A percentile compares a stretch with the other conserved stretches of the same genome.
Conservation (phyloP, 345 rosid genomes). For the Populus pruinosa region DNA sequence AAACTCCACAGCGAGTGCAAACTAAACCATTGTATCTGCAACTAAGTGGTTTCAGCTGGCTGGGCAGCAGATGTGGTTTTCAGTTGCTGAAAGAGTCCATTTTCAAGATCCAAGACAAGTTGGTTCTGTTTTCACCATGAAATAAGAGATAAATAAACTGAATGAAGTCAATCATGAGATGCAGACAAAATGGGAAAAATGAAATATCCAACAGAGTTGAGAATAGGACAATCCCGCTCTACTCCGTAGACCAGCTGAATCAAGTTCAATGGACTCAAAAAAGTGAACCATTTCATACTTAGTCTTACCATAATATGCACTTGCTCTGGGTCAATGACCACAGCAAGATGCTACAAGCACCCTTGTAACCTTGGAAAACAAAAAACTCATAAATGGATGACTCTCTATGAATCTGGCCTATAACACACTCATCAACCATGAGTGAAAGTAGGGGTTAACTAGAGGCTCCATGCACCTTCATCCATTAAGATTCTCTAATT, state of each 20-base stretch:
- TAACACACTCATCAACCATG: background rate
- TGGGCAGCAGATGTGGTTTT: conserved; percentile 14
- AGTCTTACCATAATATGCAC: background rate
- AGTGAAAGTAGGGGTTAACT: background rate
- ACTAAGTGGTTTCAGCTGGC: conserved; percentile 2
- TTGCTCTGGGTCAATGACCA: background rate
- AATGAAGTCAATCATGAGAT: background rate
- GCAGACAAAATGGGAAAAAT: background rate
- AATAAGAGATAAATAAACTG: background rate
- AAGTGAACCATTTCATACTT: background rate
- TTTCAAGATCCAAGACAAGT: background rate
- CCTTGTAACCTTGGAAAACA: background rate
- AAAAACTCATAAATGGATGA: background rate
- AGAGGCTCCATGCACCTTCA: background rate
- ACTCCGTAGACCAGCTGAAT: background rate
- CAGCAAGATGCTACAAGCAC: background rate
- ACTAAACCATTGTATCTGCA: background rate
- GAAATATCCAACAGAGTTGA: background rate
- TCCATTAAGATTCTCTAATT: background rate
- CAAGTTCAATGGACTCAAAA: background rate
- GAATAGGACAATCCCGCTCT: background rate
- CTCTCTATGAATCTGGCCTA: background rate
- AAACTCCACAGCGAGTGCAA: background rate
- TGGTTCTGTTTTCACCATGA: conserved; percentile 22
- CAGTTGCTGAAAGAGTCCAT: background rate